Conservation (phyloP, 257 asterid species). For the Phtheirospermum japonicum region DNA sequence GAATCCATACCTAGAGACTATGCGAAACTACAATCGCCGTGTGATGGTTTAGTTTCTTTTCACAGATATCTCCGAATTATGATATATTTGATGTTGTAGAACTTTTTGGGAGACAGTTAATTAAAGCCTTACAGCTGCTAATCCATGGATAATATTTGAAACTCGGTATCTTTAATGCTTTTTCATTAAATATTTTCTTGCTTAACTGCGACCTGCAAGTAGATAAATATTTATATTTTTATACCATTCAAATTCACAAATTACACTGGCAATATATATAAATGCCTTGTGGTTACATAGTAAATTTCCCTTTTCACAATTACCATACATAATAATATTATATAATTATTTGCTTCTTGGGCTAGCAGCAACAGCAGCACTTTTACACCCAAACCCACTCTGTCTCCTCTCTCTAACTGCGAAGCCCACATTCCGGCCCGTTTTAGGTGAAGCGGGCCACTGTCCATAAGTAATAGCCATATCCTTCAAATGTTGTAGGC, state of each 20-base stretch:
- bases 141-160: slow-evolving; percentile 29
- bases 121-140: slow-evolving; percentile 26
- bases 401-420: slow-evolving; percentile 45
- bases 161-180: background rate
- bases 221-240: slow-evolving; percentile 25
- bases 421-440: slow-evolving; percentile 32
- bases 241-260: slow-evolving; percentile 28
- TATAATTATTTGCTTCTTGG: slow-evolving; percentile 49
- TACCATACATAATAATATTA: slow-evolving; percentile 20
- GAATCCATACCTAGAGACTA: slow-evolving; percentile 25
- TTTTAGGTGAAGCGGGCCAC: slow-evolving; percentile 55
- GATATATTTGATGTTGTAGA: slow-evolving; percentile 29
- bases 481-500: slow-evolving; percentile 54
- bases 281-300: slow-evolving; percentile 27
- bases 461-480: slow-evolving; percentile 73
- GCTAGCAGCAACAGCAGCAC: slow-evolving; percentile 50
- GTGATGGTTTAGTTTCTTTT: slow-evolving; percentile 30
- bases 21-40: slow-evolving; percentile 22
- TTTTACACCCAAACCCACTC: slow-evolving; percentile 45
- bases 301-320: slow-evolving; percentile 8
- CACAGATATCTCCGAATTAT: slow-evolving; percentile 25
- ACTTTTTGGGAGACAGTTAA: slow-evolving; percentile 29
- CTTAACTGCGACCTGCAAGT: background rate
- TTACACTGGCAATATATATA: slow-evolving; percentile 29
- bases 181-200: background rate